Evolutionary conservation across 2,329 filamentous ascomycete species (phyloP), one percentile per base, ranked within the genome.

Genomic region (Penicillium brevicompactum): DNA sequence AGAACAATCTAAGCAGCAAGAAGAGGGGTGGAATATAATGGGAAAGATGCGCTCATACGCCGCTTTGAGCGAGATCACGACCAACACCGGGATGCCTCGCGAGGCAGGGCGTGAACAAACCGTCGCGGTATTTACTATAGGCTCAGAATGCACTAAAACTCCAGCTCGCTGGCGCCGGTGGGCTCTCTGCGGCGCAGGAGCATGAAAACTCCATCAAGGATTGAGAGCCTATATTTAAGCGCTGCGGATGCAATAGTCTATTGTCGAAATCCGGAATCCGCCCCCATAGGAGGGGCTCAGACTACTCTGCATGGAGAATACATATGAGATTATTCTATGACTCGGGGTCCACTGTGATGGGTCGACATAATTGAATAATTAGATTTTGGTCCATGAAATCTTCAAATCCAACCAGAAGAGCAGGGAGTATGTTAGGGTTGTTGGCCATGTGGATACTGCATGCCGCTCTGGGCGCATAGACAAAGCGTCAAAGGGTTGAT

Each of bases 181-280:
- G 64, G 61, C 49, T 56, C 66, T 64, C 65, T 68, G 64, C 66
- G 65, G 69, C 70, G 68, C 54, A 56, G 59, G 59, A 59, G 57
- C 50, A 60, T 60, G 63, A 53, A 37, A 49, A 47, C 37, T n/a
- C 32, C 49, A 45, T 49, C 61, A 59, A 67, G 64, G 61, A 60
- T 69, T 60, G 61, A 69, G 63, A 61, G 62, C 65, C 68, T 71
- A 66, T 67, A 67, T 70, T 71, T 72, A 73, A 74, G 71, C 71
- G 71, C 70, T 65, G 59, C 52, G 54, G 59, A 64, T 63, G 51
- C 62, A 61, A 58, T 65, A 61, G 58, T 61, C 43, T 53, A 49
- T 53, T 54, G 51, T 61, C 61, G 53, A 64, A 64, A 63, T 62
- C 63, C 58, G 59, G 54, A 62, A 70, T 63, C 63, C 65, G 69